These are phyloP conservation scores for Stephanocyclus meneghinianus DNA, from an alignment of 352 stramenopile genomes.

Conservation along the genomic window DNA sequence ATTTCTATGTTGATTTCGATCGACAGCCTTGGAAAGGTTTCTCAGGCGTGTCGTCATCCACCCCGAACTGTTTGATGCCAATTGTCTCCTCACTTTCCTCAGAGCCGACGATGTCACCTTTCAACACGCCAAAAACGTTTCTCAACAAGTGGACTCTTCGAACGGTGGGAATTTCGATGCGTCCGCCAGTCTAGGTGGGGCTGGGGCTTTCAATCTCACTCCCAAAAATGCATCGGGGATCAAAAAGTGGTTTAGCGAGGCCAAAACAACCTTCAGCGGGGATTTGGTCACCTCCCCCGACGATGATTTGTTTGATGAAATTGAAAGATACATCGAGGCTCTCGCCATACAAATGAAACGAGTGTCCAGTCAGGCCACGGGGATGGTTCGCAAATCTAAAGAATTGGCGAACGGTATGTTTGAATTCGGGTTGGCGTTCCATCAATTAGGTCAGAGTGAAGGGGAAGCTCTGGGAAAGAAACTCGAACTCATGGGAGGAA, in stretches of 20 bases:
- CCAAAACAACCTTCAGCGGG: slow-evolving; percentile 77
- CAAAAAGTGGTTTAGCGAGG: slow-evolving; percentile 83
- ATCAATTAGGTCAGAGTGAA: slow-evolving; percentile 92
- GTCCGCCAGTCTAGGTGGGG: slow-evolving; percentile 37
- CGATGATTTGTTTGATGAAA: slow-evolving; percentile 93
- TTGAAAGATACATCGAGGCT: slow-evolving; percentile 93
- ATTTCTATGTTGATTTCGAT: neutral
- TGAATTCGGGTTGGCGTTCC: slow-evolving; percentile 95
- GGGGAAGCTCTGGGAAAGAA: slow-evolving; percentile 88
- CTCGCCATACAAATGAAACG: slow-evolving; percentile 93
- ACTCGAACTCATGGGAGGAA: slow-evolving; percentile 89
- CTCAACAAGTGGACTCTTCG: slow-evolving; percentile 23
- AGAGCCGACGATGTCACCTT: slow-evolving; percentile 79
- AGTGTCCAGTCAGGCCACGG: slow-evolving; percentile 89
- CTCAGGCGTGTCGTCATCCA: slow-evolving; percentile 78
- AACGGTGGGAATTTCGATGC: slow-evolving; percentile 21
- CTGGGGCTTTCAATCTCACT: slow-evolving; percentile 37
- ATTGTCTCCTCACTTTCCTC: slow-evolving; percentile 78
- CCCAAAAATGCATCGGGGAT: slow-evolving; percentile 72
- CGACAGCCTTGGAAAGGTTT: slow-evolving; percentile 73
- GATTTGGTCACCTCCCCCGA: slow-evolving; percentile 81
- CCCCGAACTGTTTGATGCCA: slow-evolving; percentile 74
- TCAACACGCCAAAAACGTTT: slow-evolving; percentile 65
- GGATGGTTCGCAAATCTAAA: slow-evolving; percentile 90
- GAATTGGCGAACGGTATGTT: slow-evolving; percentile 95